Conservation (phyloP, 169 alveolate genomes). For the Babesia ovis region DNA sequence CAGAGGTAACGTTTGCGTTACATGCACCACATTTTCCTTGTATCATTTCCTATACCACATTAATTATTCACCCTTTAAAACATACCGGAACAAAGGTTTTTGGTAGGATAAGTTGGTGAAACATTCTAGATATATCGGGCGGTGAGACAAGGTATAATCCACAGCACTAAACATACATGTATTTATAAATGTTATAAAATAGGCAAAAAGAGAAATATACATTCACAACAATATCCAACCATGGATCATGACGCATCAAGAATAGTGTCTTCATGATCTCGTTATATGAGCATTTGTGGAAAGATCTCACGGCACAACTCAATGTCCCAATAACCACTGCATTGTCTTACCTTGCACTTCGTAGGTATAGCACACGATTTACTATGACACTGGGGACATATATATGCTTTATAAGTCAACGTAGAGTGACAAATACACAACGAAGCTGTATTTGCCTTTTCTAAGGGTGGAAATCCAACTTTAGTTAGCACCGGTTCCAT, state of each 20-base stretch:
- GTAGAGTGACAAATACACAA: constrained; percentile 72
- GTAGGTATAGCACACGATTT: constrained; percentile 77
- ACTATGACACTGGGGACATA: constrained; percentile 76
- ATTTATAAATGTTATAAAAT: too few relatives aligned
- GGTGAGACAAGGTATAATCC: constrained; percentile 64
- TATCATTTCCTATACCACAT: constrained; percentile 11
- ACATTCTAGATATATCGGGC: constrained; percentile 64
- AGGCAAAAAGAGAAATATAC: too few relatives aligned
- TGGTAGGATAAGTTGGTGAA: constrained; percentile 66
- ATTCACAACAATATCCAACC: too few relatives aligned
- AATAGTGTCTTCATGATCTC: too few relatives aligned
- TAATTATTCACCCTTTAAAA: background rate
- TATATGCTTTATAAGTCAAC: constrained; percentile 69
- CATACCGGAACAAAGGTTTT: constrained; percentile 26
- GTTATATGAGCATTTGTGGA: too few relatives aligned
- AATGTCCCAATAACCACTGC: constrained; percentile 31
- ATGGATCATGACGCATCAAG: too few relatives aligned
- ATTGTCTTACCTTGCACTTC: constrained; percentile 71
- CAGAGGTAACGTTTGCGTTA: constrained; percentile 35
- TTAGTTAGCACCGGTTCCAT: constrained; percentile 78
- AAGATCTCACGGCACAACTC: too few relatives aligned
- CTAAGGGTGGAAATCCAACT: constrained; percentile 75
- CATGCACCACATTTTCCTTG: constrained; percentile 62
- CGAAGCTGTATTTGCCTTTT: constrained; percentile 72
- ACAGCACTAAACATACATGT: constrained; percentile 53